These are phyloP conservation scores for Phytomonas sp. DNA, from an alignment of 208 protist genomes.

Conservation along the genomic window DNA sequence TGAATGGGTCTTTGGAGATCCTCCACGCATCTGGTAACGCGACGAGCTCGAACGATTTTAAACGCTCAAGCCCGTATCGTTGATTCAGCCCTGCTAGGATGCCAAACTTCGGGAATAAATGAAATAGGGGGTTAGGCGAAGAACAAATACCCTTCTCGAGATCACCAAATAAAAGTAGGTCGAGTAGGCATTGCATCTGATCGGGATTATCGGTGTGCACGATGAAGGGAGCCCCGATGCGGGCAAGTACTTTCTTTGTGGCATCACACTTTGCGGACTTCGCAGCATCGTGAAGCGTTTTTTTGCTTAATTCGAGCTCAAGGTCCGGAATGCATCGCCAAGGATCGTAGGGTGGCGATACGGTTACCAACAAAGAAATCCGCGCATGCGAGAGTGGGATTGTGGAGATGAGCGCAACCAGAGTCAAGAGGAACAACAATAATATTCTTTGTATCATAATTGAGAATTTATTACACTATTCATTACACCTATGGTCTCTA, in stretches of 20 bases:
- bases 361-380: background rate
- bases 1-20: background rate
- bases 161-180: constrained; percentile 13
- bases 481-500: background rate
- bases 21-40: constrained; percentile 22
- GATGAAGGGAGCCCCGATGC: constrained; percentile 22
- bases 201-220: constrained; percentile 1
- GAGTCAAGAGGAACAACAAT: background rate
- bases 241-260: constrained; percentile 17
- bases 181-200: constrained; percentile 15
- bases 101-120: constrained; percentile 19
- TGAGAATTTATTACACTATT: background rate
- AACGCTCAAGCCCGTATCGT: constrained; percentile 25
- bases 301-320: background rate
- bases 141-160: constrained; percentile 17
- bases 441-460: background rate
- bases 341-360: background rate
- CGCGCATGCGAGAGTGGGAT: background rate
- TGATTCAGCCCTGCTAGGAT: constrained; percentile 16
- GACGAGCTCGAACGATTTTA: constrained; percentile 16
- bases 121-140: constrained; percentile 6
- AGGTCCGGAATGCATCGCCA: background rate
- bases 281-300: background rate
- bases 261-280: background rate
- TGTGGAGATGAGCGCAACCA: background rate